phyloP scores from a whole-genome alignment of 2,329 filamentous ascomycete genomes.

The Dactylellina drechsleri region DNA sequence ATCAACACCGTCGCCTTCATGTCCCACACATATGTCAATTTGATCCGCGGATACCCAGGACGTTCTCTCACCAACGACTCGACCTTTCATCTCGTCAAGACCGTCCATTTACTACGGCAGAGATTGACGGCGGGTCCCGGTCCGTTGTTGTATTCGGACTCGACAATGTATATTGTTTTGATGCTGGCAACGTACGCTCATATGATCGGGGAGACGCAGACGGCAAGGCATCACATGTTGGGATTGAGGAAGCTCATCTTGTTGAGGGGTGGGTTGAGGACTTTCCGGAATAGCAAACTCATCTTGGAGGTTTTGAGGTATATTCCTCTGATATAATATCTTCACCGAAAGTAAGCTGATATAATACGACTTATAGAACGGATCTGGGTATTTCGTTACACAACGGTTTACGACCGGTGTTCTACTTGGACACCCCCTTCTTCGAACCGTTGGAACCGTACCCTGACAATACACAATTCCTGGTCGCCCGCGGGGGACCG shows the following conservation, averaged over 20 bases:
- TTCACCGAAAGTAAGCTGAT: background rate
- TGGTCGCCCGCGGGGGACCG: constrained; percentile 3
- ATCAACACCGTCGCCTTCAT: constrained; percentile 62
- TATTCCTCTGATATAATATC: background rate
- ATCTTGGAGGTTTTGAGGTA: constrained; percentile 61
- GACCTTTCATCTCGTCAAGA: constrained; percentile 58
- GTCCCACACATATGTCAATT: constrained; percentile 60
- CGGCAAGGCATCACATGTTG: constrained; percentile 60
- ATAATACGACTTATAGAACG: background rate
- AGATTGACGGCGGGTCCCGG: constrained; percentile 58
- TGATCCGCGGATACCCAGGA: constrained; percentile 50
- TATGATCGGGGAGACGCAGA: constrained; percentile 58
- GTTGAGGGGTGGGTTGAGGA: constrained; percentile 61
- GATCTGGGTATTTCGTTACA: constrained; percentile 59
- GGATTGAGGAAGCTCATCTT: constrained; percentile 62
- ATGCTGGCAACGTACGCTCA: constrained; percentile 60
- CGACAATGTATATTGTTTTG: constrained; percentile 60
- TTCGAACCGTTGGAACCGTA: constrained; percentile 57
- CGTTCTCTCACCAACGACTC: constrained; percentile 24
- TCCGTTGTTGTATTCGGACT: constrained; percentile 58
- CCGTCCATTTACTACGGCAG: constrained; percentile 60
- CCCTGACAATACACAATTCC: constrained; percentile 55
- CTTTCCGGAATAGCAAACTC: constrained; percentile 61
- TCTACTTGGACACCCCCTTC: constrained; percentile 57
- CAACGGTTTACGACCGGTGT: constrained; percentile 56